Percentiles rank a stretch among this genome's conserved stretches.
Evolutionary conservation across 1,284 basidiomycete species (phyloP).

Genomic region (Psilocybe mexicana): DNA sequence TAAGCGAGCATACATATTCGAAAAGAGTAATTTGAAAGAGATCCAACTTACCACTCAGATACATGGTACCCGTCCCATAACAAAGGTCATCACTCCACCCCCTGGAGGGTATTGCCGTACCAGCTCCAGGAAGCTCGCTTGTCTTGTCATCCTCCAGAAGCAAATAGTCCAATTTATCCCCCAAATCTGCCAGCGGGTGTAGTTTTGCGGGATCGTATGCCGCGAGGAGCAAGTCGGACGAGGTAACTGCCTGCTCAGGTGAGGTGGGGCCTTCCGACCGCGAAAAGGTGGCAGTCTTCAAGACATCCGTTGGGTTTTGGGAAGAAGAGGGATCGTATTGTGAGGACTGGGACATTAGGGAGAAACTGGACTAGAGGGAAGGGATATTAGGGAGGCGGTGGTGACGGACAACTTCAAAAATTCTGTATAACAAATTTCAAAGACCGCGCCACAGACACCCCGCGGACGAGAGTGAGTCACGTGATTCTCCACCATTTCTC

Average conservation of each 20-base stretch:
- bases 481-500: conserved; percentile 8
- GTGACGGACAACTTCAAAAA: conserved; percentile 20
- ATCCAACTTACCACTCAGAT: conserved; percentile 87
- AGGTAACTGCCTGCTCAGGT: conserved; percentile 64
- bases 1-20: conserved; percentile 42
- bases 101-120: conserved; percentile 86
- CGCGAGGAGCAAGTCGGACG: conserved; percentile 80
- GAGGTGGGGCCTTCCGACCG: conserved; percentile 39
- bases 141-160: conserved; percentile 93
- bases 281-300: conserved; percentile 60
- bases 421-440: conserved; percentile 20
- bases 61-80: conserved; percentile 99
- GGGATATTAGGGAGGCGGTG: conserved; percentile 12
- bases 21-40: conserved; percentile 64
- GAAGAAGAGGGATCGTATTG: conserved; percentile 36
- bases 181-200: conserved; percentile 87
- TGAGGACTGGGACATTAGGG: conserved; percentile 29
- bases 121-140: conserved; percentile 81
- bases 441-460: conserved; percentile 17
- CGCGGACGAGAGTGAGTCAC: conserved; percentile 13
- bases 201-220: conserved; percentile 88
- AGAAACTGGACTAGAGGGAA: conserved; percentile 29
- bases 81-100: conserved; percentile 99
- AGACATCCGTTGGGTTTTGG: conserved; percentile 48
- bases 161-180: conserved; percentile 90